A percentile compares a stretch with the other conserved stretches of the same genome.
Evolutionary conservation across 2,329 filamentous ascomycete genomes (phyloP).

Genomic region (Neofusicoccum laricinum): DNA sequence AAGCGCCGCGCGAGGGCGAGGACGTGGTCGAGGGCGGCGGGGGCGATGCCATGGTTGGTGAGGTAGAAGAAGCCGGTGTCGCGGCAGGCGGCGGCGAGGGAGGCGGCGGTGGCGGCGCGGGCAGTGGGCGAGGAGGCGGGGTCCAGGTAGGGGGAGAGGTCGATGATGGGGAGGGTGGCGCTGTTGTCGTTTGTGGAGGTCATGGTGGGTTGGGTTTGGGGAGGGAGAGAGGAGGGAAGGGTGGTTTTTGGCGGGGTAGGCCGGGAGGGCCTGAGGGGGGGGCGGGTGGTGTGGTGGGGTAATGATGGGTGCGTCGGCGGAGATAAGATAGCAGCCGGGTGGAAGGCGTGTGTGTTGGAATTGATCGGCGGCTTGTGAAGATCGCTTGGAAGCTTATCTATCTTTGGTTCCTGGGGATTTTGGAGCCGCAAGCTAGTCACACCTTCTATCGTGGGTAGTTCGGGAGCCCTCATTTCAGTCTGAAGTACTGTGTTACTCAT

Average conservation of each 20-base stretch:
- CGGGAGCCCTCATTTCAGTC: too few relatives aligned
- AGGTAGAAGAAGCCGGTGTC: constrained; percentile 45
- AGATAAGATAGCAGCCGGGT: background rate
- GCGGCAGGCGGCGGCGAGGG: constrained; percentile 36
- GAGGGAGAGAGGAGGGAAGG: too few relatives aligned
- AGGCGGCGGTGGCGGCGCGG: constrained; percentile 26
- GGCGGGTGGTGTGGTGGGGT: background rate
- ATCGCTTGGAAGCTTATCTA: background rate
- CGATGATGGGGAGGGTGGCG: constrained; percentile 37
- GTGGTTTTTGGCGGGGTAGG: background rate
- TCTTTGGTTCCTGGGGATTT: background rate
- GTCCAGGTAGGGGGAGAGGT: constrained; percentile 39
- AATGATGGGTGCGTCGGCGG: background rate
- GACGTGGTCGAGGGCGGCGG: constrained; percentile 24
- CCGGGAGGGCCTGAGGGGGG: background rate
- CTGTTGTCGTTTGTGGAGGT: background rate
- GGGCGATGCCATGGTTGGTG: constrained; percentile 39
- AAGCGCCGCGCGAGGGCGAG: constrained; percentile 33
- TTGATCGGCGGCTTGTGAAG: background rate
- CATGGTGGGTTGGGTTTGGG: background rate
- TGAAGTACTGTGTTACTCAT: too few relatives aligned
- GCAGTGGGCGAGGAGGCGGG: constrained; percentile 17
- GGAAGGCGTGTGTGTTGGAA: background rate
- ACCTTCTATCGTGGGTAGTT: too few relatives aligned
- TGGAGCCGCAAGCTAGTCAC: too few relatives aligned